Conservation (phyloP, 176 grass and related monocot species). For the Raddia guianensis region DNA sequence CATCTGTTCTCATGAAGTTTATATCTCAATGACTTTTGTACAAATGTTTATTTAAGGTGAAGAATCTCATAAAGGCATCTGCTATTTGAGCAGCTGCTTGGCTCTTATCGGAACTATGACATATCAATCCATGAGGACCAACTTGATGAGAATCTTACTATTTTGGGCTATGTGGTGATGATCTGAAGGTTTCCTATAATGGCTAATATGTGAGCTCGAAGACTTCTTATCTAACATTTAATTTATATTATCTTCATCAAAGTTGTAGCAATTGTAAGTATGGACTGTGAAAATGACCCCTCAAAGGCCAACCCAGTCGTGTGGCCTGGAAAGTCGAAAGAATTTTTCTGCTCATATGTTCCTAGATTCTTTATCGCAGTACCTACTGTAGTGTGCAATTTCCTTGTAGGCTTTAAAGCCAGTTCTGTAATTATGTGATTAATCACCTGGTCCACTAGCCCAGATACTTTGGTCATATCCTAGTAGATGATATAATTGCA, state of each 20-base stretch:
- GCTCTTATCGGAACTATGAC: slow-evolving; percentile 27
- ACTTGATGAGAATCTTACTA: slow-evolving; percentile 58
- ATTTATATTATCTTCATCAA: slow-evolving; percentile 59
- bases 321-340: slow-evolving; percentile 46
- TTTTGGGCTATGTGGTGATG: slow-evolving; percentile 46
- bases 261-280: slow-evolving; percentile 51
- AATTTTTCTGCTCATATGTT: slow-evolving; percentile 48
- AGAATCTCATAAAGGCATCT: slow-evolving; percentile 40
- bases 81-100: slow-evolving; percentile 39
- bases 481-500: slow-evolving; percentile 33
- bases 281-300: slow-evolving; percentile 61
- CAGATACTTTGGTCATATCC: slow-evolving; percentile 41
- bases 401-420: slow-evolving; percentile 41
- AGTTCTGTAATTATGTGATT: slow-evolving; percentile 41
- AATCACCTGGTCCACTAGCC: slow-evolving; percentile 39
- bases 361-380: slow-evolving; percentile 43
- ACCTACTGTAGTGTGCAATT: slow-evolving; percentile 40
- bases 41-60: slow-evolving; percentile 47
- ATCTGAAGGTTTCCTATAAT: slow-evolving; percentile 49
- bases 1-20: slow-evolving; percentile 15
- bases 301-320: slow-evolving; percentile 56
- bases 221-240: slow-evolving; percentile 44
- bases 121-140: slow-evolving; percentile 41
- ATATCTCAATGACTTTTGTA: slow-evolving; percentile 20
- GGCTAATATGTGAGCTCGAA: slow-evolving; percentile 41